Percentiles rank a stretch among this genome's conserved stretches.
phyloP scores from a whole-genome alignment of 495 filamentous ascomycete species.

The Talaromyces adpressus region DNA sequence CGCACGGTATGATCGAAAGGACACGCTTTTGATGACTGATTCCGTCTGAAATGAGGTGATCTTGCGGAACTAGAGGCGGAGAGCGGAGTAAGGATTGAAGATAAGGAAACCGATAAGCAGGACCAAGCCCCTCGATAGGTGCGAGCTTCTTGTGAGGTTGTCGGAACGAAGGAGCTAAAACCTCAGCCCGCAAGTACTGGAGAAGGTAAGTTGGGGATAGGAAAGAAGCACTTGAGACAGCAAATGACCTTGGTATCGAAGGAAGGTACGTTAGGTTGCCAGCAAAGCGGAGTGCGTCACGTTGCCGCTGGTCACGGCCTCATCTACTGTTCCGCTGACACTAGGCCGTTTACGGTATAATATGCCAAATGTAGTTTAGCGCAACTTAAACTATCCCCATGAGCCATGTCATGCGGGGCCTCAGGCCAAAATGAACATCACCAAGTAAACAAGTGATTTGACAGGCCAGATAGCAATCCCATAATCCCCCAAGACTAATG shows the following conservation, averaged over 20 bases:
- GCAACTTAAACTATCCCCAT: background rate
- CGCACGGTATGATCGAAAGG: background rate
- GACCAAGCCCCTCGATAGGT: background rate
- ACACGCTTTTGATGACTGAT: background rate
- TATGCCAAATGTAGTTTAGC: background rate
- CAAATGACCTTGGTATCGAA: background rate
- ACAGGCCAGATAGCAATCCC: too few species aligned
- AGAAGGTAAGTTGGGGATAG: background rate
- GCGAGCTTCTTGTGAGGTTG: background rate
- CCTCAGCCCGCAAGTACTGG: background rate
- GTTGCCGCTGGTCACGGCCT: background rate
- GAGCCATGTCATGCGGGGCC: background rate
- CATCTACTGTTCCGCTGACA: background rate
- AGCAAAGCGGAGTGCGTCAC: background rate
- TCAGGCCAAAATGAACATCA: background rate
- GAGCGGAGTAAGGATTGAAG: slow-evolving; percentile 1
- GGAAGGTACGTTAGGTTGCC: background rate
- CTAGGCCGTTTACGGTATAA: background rate
- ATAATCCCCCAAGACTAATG: too few species aligned
- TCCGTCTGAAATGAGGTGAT: background rate
- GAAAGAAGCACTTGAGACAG: background rate
- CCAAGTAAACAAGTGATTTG: background rate
- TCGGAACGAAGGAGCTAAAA: background rate
- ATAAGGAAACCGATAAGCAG: slow-evolving; percentile 3
- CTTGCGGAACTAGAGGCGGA: background rate